Conservation (phyloP, 2,329 filamentous ascomycete genomes). For the Leptographium flavum region DNA sequence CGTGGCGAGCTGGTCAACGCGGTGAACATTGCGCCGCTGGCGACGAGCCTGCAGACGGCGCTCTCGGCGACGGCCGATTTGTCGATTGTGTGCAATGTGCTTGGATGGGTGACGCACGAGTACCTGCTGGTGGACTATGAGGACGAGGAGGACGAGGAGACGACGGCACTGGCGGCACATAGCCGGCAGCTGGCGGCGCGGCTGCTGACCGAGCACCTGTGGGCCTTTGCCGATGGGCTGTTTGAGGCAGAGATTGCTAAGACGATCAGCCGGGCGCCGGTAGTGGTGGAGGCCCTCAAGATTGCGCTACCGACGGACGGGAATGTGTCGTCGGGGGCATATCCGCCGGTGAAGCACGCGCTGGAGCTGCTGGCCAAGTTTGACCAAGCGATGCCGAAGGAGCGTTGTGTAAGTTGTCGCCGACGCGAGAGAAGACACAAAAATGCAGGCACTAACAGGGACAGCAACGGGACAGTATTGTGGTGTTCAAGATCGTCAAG, state of each 20-base stretch:
- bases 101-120: conserved; percentile 44
- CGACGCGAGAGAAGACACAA: not conserved
- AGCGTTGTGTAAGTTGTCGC: conserved; percentile 37
- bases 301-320: conserved; percentile 34
- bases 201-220: conserved; percentile 41
- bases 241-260: conserved; percentile 43
- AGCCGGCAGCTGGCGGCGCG: conserved; percentile 41
- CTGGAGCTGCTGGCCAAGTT: conserved; percentile 46
- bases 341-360: conserved; percentile 42
- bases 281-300: conserved; percentile 33
- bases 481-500: conserved; percentile 62
- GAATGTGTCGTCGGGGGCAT: conserved; percentile 38
- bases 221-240: conserved; percentile 37
- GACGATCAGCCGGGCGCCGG: conserved; percentile 33
- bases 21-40: conserved; percentile 38
- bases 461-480: conserved; percentile 37
- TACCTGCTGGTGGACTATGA: conserved; percentile 41
- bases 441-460: not conserved
- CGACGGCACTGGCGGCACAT: conserved; percentile 34
- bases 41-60: conserved; percentile 31
- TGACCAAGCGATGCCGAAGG: conserved; percentile 49
- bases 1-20: conserved; percentile 37
- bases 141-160: conserved; percentile 13
- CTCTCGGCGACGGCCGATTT: conserved; percentile 33
- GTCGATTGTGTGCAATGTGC: conserved; percentile 36